Evolutionary conservation across 2,329 filamentous ascomycete genomes (phyloP).

Genomic region (Daldinia eschscholtzii): DNA sequence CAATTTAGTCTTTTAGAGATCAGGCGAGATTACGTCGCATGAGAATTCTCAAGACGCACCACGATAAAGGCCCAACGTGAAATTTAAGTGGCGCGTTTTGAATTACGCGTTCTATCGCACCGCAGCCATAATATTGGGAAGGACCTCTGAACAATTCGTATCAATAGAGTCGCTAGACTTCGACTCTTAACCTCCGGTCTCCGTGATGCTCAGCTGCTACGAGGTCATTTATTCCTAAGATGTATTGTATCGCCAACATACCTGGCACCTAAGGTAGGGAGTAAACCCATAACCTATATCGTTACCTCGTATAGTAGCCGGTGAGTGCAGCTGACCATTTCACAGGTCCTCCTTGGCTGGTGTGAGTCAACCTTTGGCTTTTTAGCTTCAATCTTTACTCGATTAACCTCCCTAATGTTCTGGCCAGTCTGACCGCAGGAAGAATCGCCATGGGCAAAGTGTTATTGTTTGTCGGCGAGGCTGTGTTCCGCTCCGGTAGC

Average conservation of each 20-base stretch:
- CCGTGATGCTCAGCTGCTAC: neutral
- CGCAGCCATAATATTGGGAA: neutral
- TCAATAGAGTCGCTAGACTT: neutral
- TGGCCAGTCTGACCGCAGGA: constrained; percentile 84
- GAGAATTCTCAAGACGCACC: neutral
- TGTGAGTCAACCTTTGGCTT: neutral
- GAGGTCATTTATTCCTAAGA: neutral
- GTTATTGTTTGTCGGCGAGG: constrained; percentile 75
- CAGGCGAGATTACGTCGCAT: neutral
- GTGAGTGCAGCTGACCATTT: neutral
- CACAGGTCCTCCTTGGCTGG: neutral
- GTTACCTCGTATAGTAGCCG: neutral
- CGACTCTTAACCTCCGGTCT: neutral
- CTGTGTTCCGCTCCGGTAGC: constrained; percentile 79
- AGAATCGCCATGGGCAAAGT: constrained; percentile 84
- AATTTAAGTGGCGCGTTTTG: neutral
- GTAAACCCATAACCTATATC: neutral
- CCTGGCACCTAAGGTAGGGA: neutral
- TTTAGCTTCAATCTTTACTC: neutral
- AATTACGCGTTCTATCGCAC: constrained; percentile 11
- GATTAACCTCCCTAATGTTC: constrained; percentile 65
- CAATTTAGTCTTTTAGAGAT: neutral
- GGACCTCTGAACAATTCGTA: neutral
- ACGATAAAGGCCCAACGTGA: neutral
- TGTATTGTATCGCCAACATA: neutral